Base-by-base conservation (phyloP, 805 yeast species). In the Myxozyma neglecta region DNA sequence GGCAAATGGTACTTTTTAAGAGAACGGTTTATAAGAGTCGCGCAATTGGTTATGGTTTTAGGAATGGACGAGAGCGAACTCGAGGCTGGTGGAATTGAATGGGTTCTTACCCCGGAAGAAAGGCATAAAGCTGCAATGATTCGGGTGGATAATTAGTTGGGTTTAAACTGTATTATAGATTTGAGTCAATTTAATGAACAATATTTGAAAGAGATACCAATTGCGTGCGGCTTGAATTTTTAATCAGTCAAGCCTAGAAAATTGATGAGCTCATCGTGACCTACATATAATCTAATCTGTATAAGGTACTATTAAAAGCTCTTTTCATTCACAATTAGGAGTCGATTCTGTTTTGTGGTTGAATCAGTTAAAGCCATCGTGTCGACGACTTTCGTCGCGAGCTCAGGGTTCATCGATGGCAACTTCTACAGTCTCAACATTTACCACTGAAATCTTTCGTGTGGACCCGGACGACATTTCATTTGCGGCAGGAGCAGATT, bases 61-160 rank as follows among this genome's bases (percentile, higher is more conserved):
- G 94, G 96, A 4, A 81, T 90, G 75, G 97, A 90, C 68, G 92
- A 88, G 61, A 86, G 81, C 56, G 84, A 82, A 59, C 81, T 80
- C 18, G 77, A 81, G 49, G 77, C 75, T 20, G 77, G 75, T 2
- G 69, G 66, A n/a, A 62, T 65, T 35, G 81, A 80, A 43, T 91
- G 97, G 97, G 86, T 86, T 1, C 76, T 92, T 65, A 85, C 90
- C 9, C 90, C 90, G 2, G 83, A 81, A 47, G 97, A 92, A 69
- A 80, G 94, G 66, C 81, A 80, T 52, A 81, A 79, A 59, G 85
- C 87, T 11, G 80, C 91, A 68, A 72, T 77, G 10, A 77, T 85
- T 60, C 79, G 91, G 69, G 78, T 86, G 16, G 70, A 68, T 37
- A 61, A 55, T 45, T 18, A 35, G 10, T 20, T 24, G 47, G 39